These are phyloP conservation scores for Cryptosporidium ubiquitum DNA, from an alignment of 169 alveolate genomes.

Conservation along the genomic window DNA sequence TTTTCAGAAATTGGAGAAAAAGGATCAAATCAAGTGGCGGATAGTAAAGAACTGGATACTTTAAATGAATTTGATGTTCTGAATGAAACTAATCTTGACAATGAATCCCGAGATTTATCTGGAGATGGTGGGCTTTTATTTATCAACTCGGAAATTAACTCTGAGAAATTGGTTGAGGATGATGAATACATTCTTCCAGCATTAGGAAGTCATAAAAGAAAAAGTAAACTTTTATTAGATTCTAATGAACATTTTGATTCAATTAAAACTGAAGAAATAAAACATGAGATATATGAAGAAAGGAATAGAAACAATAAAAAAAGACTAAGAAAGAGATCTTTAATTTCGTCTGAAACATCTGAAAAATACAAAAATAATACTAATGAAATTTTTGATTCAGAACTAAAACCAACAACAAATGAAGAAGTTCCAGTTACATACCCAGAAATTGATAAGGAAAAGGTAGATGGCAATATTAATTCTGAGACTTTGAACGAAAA, in stretches of 20 bases:
- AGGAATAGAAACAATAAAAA: not conserved
- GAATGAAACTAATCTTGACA: not conserved
- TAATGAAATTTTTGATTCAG: not conserved
- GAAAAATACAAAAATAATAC: not conserved
- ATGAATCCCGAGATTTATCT: not conserved
- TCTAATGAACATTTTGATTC: not conserved
- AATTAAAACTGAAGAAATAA: not conserved
- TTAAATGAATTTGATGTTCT: not conserved
- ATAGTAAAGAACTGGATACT: not conserved
- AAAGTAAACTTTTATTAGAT: not conserved
- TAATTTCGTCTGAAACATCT: not conserved
- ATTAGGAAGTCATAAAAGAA: slow-evolving; percentile 7
- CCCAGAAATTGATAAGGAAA: not conserved
- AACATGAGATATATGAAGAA: not conserved
- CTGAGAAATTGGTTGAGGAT: not conserved
- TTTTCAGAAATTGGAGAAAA: not conserved
- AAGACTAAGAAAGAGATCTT: slow-evolving; percentile 26
- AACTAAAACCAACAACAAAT: not conserved
- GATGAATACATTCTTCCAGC: not conserved
- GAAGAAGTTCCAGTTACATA: not conserved
- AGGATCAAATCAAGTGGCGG: not conserved
- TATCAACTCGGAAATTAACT: not conserved
- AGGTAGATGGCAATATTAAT: not conserved
- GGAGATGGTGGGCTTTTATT: not conserved
- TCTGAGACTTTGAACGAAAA: not conserved